Conservation (phyloP, 306 rosid genomes). For the Dryas drummondii region DNA sequence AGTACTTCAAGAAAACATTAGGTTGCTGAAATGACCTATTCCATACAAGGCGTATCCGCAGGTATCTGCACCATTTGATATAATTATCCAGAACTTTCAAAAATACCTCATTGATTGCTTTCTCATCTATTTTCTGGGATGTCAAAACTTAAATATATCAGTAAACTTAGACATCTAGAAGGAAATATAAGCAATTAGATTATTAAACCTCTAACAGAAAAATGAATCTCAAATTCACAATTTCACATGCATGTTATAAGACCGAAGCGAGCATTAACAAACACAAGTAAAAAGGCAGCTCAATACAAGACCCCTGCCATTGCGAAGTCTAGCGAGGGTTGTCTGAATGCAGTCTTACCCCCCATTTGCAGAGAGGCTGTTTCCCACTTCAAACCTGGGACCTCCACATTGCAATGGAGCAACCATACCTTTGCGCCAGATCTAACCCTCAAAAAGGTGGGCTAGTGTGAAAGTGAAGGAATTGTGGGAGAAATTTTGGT, state of each 20-base stretch:
- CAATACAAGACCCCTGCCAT: background rate
- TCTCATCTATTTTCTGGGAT: slow-evolving; percentile 85
- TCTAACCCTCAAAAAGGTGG: background rate
- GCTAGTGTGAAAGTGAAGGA: too few species aligned
- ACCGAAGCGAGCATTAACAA: background rate
- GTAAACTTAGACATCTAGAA: slow-evolving; percentile 4
- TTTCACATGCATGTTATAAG: background rate
- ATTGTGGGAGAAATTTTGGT: too few species aligned
- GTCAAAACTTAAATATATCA: slow-evolving; percentile 5
- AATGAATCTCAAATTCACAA: background rate
- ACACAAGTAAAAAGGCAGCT: slow-evolving; percentile 3
- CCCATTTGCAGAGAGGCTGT: background rate
- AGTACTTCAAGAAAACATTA: slow-evolving; percentile 24
- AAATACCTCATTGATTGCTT: slow-evolving; percentile 76
- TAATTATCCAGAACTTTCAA: slow-evolving; percentile 87
- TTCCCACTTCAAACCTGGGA: slow-evolving; percentile 3
- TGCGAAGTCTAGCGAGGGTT: background rate
- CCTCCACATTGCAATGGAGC: background rate
- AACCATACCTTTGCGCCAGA: background rate
- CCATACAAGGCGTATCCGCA: slow-evolving; percentile 82
- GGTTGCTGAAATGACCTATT: slow-evolving; percentile 63
- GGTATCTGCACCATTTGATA: slow-evolving; percentile 85
- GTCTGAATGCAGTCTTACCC: background rate
- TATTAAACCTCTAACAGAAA: background rate
- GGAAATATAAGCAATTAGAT: background rate